Base-by-base conservation (phyloP, 106 monocot species). In the Apostasia shenzhenica region DNA sequence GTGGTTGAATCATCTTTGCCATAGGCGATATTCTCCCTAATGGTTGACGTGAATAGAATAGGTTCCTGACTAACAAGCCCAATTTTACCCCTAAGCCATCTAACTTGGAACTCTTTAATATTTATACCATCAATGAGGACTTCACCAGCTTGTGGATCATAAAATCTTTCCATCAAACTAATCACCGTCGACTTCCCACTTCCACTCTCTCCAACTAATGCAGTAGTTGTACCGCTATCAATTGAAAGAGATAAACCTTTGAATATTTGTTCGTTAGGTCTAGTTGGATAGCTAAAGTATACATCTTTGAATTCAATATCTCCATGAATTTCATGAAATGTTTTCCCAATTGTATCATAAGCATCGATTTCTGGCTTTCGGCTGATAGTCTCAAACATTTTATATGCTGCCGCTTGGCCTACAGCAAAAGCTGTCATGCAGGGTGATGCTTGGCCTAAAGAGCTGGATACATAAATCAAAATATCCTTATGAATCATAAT, bases 321-420 rank as follows among this genome's bases (percentile, higher is more conserved):
- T 51, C 87, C 87, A 48, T 42, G 68, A 59, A 83, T 73, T 49
- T 78, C 81, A 53, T 82, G 77, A 1, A 75, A 54, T 43, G 2
- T 78, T 44, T 72, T 72, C 69, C 87, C 87, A 8, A 11, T 78
- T 9, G 49, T 44, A 26, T 77, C 77, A 74, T 61, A 83, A n/a
- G 81, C 63, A 75, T 87, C 81, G 39, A 87, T 87, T 51, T 83
- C 61, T 49, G 87, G 87, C 59, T 78, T 83, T 72, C 83, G 67
- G n/a, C 78, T 87, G 57, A 87, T 87, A 37, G 83, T 83, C 68
- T 87, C 75, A 54, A 87, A 83, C 83, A 87, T 87, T 46, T 83
- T 87, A 68, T 75, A 87, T 41, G 87, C 87, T 53, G 87, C 83
- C 67, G 83, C 78, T 69, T 81, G 77, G 56, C 83, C 87, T 40